phyloP scores from a whole-genome alignment of 768 basidiomycete species.

The Peribolospora baueri region DNA sequence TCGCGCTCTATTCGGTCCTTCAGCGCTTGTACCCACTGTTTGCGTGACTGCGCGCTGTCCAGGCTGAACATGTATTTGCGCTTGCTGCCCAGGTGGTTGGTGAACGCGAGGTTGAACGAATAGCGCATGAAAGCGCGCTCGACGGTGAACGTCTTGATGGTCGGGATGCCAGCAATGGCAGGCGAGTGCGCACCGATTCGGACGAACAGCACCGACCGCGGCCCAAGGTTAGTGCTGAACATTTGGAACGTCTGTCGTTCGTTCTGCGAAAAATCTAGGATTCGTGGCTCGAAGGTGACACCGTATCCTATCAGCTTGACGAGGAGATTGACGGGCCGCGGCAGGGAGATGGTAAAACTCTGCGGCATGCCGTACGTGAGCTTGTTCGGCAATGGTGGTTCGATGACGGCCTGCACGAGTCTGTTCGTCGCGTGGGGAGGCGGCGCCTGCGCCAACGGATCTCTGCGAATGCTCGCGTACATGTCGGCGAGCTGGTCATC shows the following conservation, averaged over 20 bases:
- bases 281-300: slow-evolving; percentile 61
- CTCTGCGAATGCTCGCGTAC: slow-evolving; percentile 44
- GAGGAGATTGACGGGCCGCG: slow-evolving; percentile 50
- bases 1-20: slow-evolving; percentile 4
- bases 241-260: slow-evolving; percentile 72
- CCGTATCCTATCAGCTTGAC: slow-evolving; percentile 60
- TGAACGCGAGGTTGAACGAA: slow-evolving; percentile 83
- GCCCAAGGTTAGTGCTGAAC: slow-evolving; percentile 59
- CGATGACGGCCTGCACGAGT: not conserved
- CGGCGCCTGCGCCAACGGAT: slow-evolving; percentile 14
- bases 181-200: slow-evolving; percentile 62
- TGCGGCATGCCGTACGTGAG: slow-evolving; percentile 74
- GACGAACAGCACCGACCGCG: slow-evolving; percentile 58
- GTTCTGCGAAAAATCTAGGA: slow-evolving; percentile 52
- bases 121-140: slow-evolving; percentile 91
- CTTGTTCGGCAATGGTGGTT: slow-evolving; percentile 34
- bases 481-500: slow-evolving; percentile 54
- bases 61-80: slow-evolving; percentile 84
- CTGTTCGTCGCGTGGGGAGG: slow-evolving; percentile 11
- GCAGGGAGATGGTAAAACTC: slow-evolving; percentile 60
- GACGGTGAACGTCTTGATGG: slow-evolving; percentile 49
- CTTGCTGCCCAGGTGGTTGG: slow-evolving; percentile 29
- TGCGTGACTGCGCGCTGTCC: slow-evolving; percentile 46
- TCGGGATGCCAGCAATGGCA: slow-evolving; percentile 53
- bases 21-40: slow-evolving; percentile 34